Percentiles rank a stretch among this genome's conserved stretches.
Conservation (phyloP, 768 basidiomycete genomes). For the Asterophora parasitica region DNA sequence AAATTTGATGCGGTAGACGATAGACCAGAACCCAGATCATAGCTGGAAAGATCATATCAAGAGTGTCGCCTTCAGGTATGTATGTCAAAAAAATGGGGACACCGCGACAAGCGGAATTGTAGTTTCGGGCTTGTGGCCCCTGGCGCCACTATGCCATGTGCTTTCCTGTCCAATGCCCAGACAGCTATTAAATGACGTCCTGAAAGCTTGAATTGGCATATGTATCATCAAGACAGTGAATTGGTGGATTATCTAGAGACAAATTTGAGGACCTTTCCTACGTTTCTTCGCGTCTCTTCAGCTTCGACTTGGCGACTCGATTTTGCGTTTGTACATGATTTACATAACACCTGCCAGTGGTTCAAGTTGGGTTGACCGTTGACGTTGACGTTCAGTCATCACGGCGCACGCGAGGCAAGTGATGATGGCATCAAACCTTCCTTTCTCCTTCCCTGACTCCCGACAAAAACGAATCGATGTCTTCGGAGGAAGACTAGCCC, state of each 20-base stretch:
- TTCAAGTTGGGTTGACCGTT: too few relatives aligned
- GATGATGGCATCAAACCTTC: conserved; percentile 12
- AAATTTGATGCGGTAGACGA: too few relatives aligned
- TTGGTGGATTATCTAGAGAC: background rate
- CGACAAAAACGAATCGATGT: conserved; percentile 34
- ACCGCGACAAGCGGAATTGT: conserved; percentile 11
- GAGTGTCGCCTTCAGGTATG: background rate
- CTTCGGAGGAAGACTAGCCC: conserved; percentile 21
- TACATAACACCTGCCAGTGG: too few relatives aligned
- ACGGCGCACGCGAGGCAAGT: conserved; percentile 7
- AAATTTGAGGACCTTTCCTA: too few relatives aligned
- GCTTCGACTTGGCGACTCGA: too few relatives aligned
- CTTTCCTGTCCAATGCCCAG: too few relatives aligned
- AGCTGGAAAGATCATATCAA: conserved; percentile 7
- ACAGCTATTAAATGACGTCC: too few relatives aligned
- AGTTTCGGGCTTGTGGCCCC: conserved; percentile 1
- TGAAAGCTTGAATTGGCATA: too few relatives aligned
- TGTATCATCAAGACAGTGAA: too few relatives aligned
- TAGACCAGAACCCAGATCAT: conserved; percentile 7
- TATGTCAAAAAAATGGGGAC: conserved; percentile 5
- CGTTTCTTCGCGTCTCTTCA: background rate
- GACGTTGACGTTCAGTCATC: too few relatives aligned
- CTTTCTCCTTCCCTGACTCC: conserved; percentile 16
- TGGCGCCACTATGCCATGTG: too few relatives aligned
- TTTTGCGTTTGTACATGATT: conserved; percentile 1